These are phyloP conservation scores for Quercus phellos DNA, from an alignment of 331 rosid genomes.

Conservation along the genomic window DNA sequence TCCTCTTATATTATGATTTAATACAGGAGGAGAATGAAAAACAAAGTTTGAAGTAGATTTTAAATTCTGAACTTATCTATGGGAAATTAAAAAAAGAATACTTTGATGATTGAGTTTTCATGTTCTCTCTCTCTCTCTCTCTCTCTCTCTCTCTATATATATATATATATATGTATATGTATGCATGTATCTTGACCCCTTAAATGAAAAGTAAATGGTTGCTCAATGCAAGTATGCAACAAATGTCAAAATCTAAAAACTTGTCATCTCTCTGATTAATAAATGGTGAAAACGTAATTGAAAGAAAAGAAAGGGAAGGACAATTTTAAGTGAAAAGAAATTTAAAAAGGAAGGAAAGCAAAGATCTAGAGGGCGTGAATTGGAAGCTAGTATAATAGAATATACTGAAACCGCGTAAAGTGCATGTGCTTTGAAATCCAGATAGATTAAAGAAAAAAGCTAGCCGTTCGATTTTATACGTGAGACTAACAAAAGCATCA, in stretches of 20 bases:
- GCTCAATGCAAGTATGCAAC: not conserved
- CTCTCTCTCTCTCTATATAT: too few species aligned
- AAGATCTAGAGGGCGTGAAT: slow-evolving; percentile 39
- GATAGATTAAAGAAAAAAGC: not conserved
- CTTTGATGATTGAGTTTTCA: too few species aligned
- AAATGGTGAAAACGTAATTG: not conserved
- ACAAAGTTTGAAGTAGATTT: too few species aligned
- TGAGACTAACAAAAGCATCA: not conserved
- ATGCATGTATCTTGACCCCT: not conserved
- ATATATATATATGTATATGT: too few species aligned
- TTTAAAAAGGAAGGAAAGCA: not conserved
- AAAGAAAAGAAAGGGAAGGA: slow-evolving; percentile 1
- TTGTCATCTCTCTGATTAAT: not conserved
- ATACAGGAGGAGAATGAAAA: too few species aligned
- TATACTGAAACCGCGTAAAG: slow-evolving; percentile 75
- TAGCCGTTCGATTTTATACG: slow-evolving; percentile 41
- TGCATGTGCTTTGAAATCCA: slow-evolving; percentile 39
- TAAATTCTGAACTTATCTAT: too few species aligned
- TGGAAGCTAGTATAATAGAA: slow-evolving; percentile 38
- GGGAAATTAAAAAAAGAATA: too few species aligned
- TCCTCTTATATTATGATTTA: too few species aligned
- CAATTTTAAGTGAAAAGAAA: not conserved
- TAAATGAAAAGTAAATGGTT: not conserved
- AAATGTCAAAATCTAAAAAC: not conserved
- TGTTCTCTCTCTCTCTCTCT: too few species aligned